phyloP scores from a whole-genome alignment of 2,329 filamentous ascomycete genomes.

The Graphilbum ipis-grandicollis region DNA sequence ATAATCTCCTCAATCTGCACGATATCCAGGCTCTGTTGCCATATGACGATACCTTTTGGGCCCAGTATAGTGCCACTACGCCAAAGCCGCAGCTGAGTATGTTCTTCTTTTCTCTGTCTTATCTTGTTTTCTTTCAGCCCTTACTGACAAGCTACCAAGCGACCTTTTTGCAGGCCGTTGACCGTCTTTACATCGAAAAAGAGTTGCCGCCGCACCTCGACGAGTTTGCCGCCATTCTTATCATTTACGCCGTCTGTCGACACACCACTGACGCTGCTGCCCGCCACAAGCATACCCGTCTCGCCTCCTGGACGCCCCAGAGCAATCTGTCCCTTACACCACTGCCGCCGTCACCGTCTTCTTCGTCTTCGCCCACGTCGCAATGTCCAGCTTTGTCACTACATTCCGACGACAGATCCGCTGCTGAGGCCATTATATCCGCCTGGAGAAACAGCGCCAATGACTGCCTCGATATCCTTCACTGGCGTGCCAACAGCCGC shows the following conservation, averaged over 20 bases:
- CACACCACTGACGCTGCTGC: not conserved
- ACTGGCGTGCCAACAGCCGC: constrained; percentile 1
- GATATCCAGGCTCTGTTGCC: not conserved
- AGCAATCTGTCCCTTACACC: no score
- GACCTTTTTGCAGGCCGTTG: not conserved
- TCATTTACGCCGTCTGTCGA: not conserved
- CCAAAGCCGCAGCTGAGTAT: not conserved
- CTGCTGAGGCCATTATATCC: no score
- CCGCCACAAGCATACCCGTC: not conserved
- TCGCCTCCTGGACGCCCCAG: not conserved
- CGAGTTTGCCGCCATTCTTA: not conserved
- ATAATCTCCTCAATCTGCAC: not conserved
- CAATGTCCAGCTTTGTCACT: no score
- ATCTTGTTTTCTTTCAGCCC: not conserved
- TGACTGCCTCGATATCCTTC: constrained; percentile 1
- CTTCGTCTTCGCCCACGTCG: no score
- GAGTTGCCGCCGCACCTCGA: not conserved
- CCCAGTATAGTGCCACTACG: not conserved
- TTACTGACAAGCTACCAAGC: not conserved
- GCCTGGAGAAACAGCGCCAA: not conserved
- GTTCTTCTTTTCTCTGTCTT: no score
- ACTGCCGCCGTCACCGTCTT: no score
- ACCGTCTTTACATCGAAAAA: not conserved
- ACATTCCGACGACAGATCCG: no score
- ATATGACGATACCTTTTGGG: not conserved